These are phyloP conservation scores for Pyrenochaeta sp. DNA, from an alignment of 2,329 filamentous ascomycete genomes.

Conservation along the genomic window DNA sequence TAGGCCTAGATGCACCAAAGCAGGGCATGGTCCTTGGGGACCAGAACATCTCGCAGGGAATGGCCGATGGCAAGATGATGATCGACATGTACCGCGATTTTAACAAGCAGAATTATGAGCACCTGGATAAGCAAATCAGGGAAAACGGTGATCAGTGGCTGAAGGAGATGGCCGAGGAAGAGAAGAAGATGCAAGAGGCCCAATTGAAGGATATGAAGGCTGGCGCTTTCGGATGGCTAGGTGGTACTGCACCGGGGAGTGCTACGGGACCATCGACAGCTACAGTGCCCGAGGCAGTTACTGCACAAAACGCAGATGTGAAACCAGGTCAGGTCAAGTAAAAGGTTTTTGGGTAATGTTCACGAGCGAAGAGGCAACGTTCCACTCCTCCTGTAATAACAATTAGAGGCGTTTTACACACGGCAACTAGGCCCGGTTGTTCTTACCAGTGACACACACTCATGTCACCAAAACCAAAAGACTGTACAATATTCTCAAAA, in stretches of 20 bases:
- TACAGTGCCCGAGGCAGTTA: slow-evolving; percentile 21
- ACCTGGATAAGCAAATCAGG: slow-evolving; percentile 87
- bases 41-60: slow-evolving; percentile 74
- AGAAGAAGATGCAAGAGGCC: slow-evolving; percentile 90
- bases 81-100: slow-evolving; percentile 93
- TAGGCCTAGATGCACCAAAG: slow-evolving; percentile 77
- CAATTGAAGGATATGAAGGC: slow-evolving; percentile 90
- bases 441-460: too few species aligned
- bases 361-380: not conserved
- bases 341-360: slow-evolving; percentile 10
- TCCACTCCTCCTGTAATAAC: slow-evolving; percentile 14
- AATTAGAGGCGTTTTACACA: not conserved
- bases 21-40: slow-evolving; percentile 60
- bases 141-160: slow-evolving; percentile 96
- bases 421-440: too few species aligned
- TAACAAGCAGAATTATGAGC: slow-evolving; percentile 88
- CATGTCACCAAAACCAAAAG: too few species aligned
- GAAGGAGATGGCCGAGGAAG: slow-evolving; percentile 87
- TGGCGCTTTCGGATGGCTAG: slow-evolving; percentile 42
- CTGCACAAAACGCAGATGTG: slow-evolving; percentile 21
- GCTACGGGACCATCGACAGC: slow-evolving; percentile 26
- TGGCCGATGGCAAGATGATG: slow-evolving; percentile 94
- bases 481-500: slow-evolving; percentile 5
- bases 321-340: slow-evolving; percentile 19
- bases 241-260: slow-evolving; percentile 18